These are phyloP conservation scores for Trametes meyenii DNA, from an alignment of 768 basidiomycete genomes.

Conservation along the genomic window DNA sequence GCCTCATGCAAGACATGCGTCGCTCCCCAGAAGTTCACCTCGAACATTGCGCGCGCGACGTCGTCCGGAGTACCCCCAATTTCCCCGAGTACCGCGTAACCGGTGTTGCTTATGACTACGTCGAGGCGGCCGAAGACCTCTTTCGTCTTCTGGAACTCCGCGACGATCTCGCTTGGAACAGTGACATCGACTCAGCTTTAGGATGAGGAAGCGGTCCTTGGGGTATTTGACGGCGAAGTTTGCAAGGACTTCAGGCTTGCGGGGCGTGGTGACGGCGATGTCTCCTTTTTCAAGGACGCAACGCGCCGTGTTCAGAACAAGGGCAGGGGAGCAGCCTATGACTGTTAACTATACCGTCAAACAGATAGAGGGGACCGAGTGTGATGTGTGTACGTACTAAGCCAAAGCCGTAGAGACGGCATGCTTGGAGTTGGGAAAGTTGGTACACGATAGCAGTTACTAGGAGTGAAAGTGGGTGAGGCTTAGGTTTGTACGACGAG, in stretches of 20 bases:
- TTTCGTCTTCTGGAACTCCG: constrained; percentile 39
- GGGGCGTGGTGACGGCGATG: constrained; percentile 45
- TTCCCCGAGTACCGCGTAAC: constrained; percentile 36
- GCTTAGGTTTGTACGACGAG: no score
- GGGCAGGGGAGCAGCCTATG: constrained; percentile 44
- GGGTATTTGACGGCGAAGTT: constrained; percentile 35
- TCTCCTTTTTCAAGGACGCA: constrained; percentile 41
- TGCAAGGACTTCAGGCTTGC: constrained; percentile 40
- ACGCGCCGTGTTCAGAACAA: constrained; percentile 42
- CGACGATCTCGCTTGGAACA: constrained; percentile 33
- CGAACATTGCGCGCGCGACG: constrained; percentile 40
- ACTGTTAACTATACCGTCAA: constrained; percentile 31
- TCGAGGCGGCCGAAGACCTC: constrained; percentile 46
- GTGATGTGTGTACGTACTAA: constrained; percentile 8
- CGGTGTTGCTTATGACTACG: constrained; percentile 51
- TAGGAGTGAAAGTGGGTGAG: no score
- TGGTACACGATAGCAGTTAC: no score
- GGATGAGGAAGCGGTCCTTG: constrained; percentile 37
- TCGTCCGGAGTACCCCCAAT: constrained; percentile 40
- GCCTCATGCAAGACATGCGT: constrained; percentile 24
- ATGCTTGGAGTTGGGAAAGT: no score
- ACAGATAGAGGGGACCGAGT: background rate
- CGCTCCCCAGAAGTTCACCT: constrained; percentile 36
- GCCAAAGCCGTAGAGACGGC: constrained; percentile 17
- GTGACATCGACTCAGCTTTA: constrained; percentile 47